Evolutionary conservation across 2,329 filamentous ascomycete genomes (phyloP).

Genomic region (Drechslera avenae): DNA sequence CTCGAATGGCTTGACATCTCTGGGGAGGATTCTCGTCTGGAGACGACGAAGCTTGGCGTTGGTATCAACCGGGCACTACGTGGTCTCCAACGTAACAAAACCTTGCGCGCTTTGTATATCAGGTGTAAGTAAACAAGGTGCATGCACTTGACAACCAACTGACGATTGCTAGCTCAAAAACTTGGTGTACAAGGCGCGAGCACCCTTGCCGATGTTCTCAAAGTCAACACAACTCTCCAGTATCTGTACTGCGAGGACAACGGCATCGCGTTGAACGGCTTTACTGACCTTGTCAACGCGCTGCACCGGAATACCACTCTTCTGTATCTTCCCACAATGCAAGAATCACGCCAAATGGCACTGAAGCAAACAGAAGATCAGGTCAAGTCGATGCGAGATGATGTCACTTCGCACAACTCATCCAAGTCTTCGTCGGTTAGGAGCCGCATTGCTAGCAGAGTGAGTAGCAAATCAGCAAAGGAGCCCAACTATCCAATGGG

Average conservation of each 20-base stretch:
- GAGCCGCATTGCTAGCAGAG: slow-evolving; percentile 41
- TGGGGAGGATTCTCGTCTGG: slow-evolving; percentile 72
- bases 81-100: slow-evolving; percentile 67
- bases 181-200: slow-evolving; percentile 72
- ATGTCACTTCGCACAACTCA: slow-evolving; percentile 29
- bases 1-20: slow-evolving; percentile 72
- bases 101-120: slow-evolving; percentile 66
- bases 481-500: slow-evolving; percentile 34
- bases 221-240: slow-evolving; percentile 65
- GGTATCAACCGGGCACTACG: slow-evolving; percentile 69
- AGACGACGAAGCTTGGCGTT: slow-evolving; percentile 70
- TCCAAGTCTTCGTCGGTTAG: slow-evolving; percentile 43
- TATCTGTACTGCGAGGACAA: slow-evolving; percentile 75
- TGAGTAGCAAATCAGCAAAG: slow-evolving; percentile 32
- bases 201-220: slow-evolving; percentile 70
- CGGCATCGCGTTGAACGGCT: slow-evolving; percentile 71
- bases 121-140: slow-evolving; percentile 50
- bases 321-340: slow-evolving; percentile 66
- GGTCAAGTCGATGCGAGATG: slow-evolving; percentile 58
- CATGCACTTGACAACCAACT: slow-evolving; percentile 6
- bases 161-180: slow-evolving; percentile 59
- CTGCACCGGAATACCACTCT: slow-evolving; percentile 69
- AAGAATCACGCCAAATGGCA: slow-evolving; percentile 64
- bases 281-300: slow-evolving; percentile 71
- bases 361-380: slow-evolving; percentile 64